Base-by-base conservation (phyloP, 148 eudicot species). In the Rheum nobile region DNA sequence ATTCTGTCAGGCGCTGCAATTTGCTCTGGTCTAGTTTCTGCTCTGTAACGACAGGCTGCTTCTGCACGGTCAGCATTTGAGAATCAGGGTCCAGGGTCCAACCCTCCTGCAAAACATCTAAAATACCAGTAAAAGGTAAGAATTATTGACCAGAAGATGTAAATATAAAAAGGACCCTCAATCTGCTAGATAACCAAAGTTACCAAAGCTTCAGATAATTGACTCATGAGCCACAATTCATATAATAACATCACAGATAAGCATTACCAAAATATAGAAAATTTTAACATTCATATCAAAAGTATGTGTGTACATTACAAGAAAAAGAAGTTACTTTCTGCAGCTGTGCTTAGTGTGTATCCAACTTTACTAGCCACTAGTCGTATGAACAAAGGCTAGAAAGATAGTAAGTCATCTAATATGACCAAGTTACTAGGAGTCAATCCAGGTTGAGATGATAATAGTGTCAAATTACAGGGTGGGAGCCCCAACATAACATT, bases 1-100 rank as follows among this genome's bases (percentile, higher is more conserved):
- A 94, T 87, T 94, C 98, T 0, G 98, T 94, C 74, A 91, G 82
- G 31, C 91, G 89, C 82, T 89, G 97, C 80, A 94, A 81, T 85
- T 91, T 94, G 73, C 82, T 76, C 19, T 91, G 84, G 71, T 94
- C 98, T 68, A 94, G 43, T 75, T 90, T 91, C 87, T 88, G 93
- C 78, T 85, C 89, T 5, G 83, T 73, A 3, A 84, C 80, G 39
- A 81, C 73, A 14, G 79, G 71, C 57, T 87, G 88, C 77, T 88
- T 89, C 83, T 80, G 83, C 80, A 91, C 97, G 3, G 91, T 90
- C 3, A 94, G 83, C 92, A 94, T 88, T 74, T 71, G 74, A 17
- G 98, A 76, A 44, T 77, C 80, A 0, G 80, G 68, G 73, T 94
- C 97, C 77, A 86, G 79, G 52, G 54, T 78, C 97, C 98, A 94